Conservation (phyloP, 805 yeast species). For the Kodamaea leandrae region DNA sequence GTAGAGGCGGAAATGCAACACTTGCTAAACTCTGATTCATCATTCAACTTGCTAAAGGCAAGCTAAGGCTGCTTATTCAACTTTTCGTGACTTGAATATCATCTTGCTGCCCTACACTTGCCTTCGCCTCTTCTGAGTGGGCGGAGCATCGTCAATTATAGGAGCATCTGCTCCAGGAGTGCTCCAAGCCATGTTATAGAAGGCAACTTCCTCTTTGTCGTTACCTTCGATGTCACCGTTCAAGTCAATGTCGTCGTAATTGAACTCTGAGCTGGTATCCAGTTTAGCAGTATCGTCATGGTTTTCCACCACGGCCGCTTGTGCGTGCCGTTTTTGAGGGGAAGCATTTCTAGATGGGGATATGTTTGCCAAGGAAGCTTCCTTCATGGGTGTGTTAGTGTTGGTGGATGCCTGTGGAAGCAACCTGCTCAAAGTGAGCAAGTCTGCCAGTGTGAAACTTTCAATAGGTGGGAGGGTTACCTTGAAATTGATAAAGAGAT, state of each 20-base stretch:
- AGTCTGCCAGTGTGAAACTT: constrained; percentile 25
- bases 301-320: neutral
- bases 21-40: no score
- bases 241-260: constrained; percentile 21
- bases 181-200: constrained; percentile 19
- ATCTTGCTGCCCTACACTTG: no score
- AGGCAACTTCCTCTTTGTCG: constrained; percentile 19
- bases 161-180: neutral
- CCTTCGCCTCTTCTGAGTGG: neutral
- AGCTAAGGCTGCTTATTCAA: no score
- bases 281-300: constrained; percentile 2
- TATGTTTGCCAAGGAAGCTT: constrained; percentile 10
- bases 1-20: no score
- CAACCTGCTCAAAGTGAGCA: constrained; percentile 18
- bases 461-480: constrained; percentile 32
- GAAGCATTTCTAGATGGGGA: neutral
- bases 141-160: no score
- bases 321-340: neutral
- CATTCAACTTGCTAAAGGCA: no score
- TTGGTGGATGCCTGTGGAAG: constrained; percentile 19
- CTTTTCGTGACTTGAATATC: no score
- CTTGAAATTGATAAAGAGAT: constrained; percentile 39
- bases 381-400: constrained; percentile 18
- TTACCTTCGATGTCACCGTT: constrained; percentile 17
- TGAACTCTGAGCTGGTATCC: constrained; percentile 12